Evolutionary conservation across 1,139 yeast genomes (phyloP).

Genomic region (Pichia sp.): DNA sequence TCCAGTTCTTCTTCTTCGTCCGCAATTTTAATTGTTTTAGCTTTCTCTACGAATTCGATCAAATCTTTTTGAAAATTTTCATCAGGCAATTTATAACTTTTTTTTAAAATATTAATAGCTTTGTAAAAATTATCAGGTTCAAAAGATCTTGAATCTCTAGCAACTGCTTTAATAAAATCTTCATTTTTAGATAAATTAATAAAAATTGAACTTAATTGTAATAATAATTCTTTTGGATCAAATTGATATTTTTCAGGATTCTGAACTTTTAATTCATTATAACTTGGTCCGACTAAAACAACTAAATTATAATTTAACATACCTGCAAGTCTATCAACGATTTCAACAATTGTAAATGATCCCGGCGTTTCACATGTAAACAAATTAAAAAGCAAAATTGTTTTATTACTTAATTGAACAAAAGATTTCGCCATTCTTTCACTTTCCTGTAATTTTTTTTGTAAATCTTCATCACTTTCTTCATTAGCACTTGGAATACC

Average conservation of each 20-base stretch:
- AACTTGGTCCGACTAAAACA: conserved; percentile 91
- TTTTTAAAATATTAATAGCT: conserved; percentile 61
- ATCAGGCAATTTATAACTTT: conserved; percentile 43
- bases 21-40: conserved; percentile 51
- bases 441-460: conserved; percentile 48
- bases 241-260: conserved; percentile 81
- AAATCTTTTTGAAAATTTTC: conserved; percentile 49
- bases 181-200: conserved; percentile 60
- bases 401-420: conserved; percentile 78
- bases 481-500: conserved; percentile 42
- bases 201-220: conserved; percentile 68
- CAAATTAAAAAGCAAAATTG: conserved; percentile 69
- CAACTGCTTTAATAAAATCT: conserved; percentile 71
- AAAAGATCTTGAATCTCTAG: conserved; percentile 87
- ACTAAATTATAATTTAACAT: conserved; percentile 91
- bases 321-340: conserved; percentile 89
- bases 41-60: conserved; percentile 51
- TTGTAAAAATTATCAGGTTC: conserved; percentile 57
- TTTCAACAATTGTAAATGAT: conserved; percentile 82
- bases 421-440: conserved; percentile 78
- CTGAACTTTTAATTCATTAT: conserved; percentile 78
- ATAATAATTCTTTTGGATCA: conserved; percentile 68
- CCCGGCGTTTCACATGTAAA: conserved; percentile 83
- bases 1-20: conserved; percentile 83
- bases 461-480: conserved; percentile 57